Percentiles rank a stretch among this genome's conserved stretches.
Evolutionary conservation across 768 basidiomycete species (phyloP).

Genomic region (Tylopilus intermedius): DNA sequence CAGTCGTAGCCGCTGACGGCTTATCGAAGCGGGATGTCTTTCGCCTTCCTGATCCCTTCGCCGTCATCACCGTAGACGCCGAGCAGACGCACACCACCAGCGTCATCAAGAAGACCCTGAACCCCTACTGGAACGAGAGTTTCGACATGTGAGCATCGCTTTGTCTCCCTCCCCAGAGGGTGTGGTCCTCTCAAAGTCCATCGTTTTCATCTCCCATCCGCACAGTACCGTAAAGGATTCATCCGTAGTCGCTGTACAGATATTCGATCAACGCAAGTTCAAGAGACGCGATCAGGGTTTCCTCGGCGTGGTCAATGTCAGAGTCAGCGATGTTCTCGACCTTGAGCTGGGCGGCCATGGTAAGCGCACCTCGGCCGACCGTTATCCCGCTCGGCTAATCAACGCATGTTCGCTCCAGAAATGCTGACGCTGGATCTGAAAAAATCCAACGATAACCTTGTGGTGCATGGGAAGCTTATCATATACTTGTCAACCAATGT

Average conservation of each 20-base stretch:
- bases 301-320: slow-evolving; percentile 93
- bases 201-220: slow-evolving; percentile 8
- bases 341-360: slow-evolving; percentile 91
- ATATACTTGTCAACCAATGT: slow-evolving; percentile 93
- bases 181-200: not conserved
- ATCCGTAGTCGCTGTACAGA: slow-evolving; percentile 96
- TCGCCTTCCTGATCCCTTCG: slow-evolving; percentile 95
- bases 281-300: slow-evolving; percentile 98
- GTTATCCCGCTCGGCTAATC: not conserved
- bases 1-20: slow-evolving; percentile 94
- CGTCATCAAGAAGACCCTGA: slow-evolving; percentile 92
- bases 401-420: slow-evolving; percentile 44
- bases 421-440: slow-evolving; percentile 96
- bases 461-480: slow-evolving; percentile 96
- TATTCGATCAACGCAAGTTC: slow-evolving; percentile 99
- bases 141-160: slow-evolving; percentile 79
- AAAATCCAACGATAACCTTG: slow-evolving; percentile 98
- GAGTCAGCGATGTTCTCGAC: slow-evolving; percentile 86
- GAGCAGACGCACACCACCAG: slow-evolving; percentile 97
- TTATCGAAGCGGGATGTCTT: slow-evolving; percentile 94
- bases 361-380: slow-evolving; percentile 37
- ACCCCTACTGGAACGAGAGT: slow-evolving; percentile 97
- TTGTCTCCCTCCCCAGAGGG: not conserved
- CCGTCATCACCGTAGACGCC: slow-evolving; percentile 96
- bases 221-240: slow-evolving; percentile 90